Base-by-base conservation (phyloP, 1,139 yeast genomes). In the Diutina sp. region DNA sequence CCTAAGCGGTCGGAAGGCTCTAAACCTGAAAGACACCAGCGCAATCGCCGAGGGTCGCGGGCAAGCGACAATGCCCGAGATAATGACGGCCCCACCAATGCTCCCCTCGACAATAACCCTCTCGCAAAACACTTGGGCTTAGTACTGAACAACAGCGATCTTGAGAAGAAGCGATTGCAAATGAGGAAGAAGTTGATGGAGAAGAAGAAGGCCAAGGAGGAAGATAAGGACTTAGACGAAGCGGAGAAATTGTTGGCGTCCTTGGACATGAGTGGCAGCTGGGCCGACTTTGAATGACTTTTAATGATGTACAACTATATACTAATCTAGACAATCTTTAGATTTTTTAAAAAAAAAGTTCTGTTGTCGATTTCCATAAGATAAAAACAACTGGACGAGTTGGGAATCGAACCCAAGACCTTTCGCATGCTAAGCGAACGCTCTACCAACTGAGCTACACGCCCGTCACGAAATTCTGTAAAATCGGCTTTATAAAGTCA, bases 251-350 rank as follows among this genome's bases (percentile, higher is more conserved):
- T 29, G 3, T 32, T 50, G 29, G 53, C 32, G 14, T 50, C 53
- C n/a, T 38, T 50, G 25, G 53, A 50, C 44, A 30, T 50, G 18
- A n/a, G n/a, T n/a, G 53, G 53, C 25, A 50, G 35, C 16, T 50
- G 53, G 53, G 53, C 53, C 44, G 53, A 50, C 32, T 50, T 50
- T 28, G 51, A 47, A 9, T 47, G 41, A 35, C 41, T n/a, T 21
- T 9, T 35, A 35, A 35, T 35, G 41, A 35, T 35, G 41, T 35
- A 35, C 2, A n/a, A 5, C 11, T 35, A 35, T 35, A 11, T 9
- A 32, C 38, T 32, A 32, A 32, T 32, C 12, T 32, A 32, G 12
- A 32, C 38, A 11, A 4, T 9, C 2, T 4, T 9, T 32, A 21
- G 38, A 32, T 32, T 32, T 8, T 11, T 4, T 7, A 32, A 32